Conservation (phyloP, 176 grass and related monocot genomes). For the Dactylis glomerata region DNA sequence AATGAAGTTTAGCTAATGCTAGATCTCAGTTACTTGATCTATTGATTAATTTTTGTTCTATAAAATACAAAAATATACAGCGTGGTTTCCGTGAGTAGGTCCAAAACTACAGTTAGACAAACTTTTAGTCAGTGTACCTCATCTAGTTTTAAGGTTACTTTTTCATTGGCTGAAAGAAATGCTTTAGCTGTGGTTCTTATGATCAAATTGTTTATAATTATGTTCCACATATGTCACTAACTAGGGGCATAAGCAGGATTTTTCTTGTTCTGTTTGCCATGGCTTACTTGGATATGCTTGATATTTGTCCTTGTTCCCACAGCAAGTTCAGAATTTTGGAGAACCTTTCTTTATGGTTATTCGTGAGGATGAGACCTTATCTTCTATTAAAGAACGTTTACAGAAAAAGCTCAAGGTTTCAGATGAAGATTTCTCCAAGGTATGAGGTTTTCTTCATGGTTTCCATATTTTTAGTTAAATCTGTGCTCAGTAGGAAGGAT, state of each 20-base stretch:
- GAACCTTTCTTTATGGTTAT: slow-evolving; percentile 98
- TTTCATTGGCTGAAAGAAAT: background rate
- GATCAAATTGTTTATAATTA: background rate
- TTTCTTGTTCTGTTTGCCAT: no score
- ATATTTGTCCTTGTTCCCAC: slow-evolving; percentile 18
- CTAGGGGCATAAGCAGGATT: background rate
- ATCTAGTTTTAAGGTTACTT: background rate
- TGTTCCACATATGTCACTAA: slow-evolving; percentile 2
- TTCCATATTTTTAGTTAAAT: slow-evolving; percentile 3
- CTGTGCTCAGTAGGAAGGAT: background rate
- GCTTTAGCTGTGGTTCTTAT: background rate
- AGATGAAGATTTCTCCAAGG: slow-evolving; percentile 92
- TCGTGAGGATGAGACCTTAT: slow-evolving; percentile 82
- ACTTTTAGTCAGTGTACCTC: background rate
- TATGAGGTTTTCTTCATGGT: slow-evolving; percentile 21
- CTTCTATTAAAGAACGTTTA: slow-evolving; percentile 82
- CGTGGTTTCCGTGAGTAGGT: background rate
- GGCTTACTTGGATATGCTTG: slow-evolving; percentile 1
- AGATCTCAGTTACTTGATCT: background rate
- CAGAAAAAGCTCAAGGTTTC: slow-evolving; percentile 89
- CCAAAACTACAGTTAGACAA: background rate
- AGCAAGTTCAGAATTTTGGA: slow-evolving; percentile 99
- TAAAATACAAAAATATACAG: background rate
- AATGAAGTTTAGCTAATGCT: slow-evolving; percentile 37
- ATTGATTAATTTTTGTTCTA: background rate